Evolutionary conservation across 2,329 filamentous ascomycete species (phyloP).

Genomic region (Monilinia laxa): DNA sequence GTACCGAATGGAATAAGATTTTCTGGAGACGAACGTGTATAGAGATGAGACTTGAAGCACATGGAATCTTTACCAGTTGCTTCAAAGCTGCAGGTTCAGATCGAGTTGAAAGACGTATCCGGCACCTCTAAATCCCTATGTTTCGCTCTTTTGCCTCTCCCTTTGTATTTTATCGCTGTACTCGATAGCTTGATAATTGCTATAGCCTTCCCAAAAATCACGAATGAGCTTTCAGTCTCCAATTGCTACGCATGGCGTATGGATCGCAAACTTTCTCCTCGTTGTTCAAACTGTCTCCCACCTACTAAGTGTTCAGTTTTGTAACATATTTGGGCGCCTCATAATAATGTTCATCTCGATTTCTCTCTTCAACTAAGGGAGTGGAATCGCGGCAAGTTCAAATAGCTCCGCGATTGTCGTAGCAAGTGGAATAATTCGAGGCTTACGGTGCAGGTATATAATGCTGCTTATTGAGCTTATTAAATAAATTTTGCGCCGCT

Average conservation of each 20-base stretch:
- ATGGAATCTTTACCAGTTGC: not conserved
- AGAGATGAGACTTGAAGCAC: not conserved
- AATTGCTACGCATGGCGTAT: conserved; percentile 2
- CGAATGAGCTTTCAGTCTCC: not conserved
- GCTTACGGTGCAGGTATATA: not conserved
- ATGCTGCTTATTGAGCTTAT: conserved; percentile 10
- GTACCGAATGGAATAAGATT: not conserved
- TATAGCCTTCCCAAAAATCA: conserved; percentile 17
- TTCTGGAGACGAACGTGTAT: not conserved
- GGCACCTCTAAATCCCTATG: conserved; percentile 7
- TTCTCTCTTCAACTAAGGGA: not conserved
- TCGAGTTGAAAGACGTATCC: not conserved
- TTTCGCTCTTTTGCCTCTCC: conserved; percentile 8
- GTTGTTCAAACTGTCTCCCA: conserved; percentile 13
- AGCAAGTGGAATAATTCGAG: not conserved
- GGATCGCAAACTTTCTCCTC: conserved; percentile 22
- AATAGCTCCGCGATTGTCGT: not conserved
- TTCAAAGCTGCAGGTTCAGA: not conserved
- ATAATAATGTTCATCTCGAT: conserved; percentile 3
- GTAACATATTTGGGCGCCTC: conserved; percentile 15
- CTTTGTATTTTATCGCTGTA: not conserved
- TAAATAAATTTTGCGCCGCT: conserved; percentile 2
- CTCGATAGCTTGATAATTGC: conserved; percentile 4
- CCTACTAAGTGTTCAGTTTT: conserved; percentile 15
- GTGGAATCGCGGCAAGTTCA: not conserved